Percentiles rank a stretch among this genome's conserved stretches.
These are phyloP conservation scores for Monilinia fructigena DNA, from an alignment of 2,329 filamentous ascomycete species.

Conservation along the genomic window DNA sequence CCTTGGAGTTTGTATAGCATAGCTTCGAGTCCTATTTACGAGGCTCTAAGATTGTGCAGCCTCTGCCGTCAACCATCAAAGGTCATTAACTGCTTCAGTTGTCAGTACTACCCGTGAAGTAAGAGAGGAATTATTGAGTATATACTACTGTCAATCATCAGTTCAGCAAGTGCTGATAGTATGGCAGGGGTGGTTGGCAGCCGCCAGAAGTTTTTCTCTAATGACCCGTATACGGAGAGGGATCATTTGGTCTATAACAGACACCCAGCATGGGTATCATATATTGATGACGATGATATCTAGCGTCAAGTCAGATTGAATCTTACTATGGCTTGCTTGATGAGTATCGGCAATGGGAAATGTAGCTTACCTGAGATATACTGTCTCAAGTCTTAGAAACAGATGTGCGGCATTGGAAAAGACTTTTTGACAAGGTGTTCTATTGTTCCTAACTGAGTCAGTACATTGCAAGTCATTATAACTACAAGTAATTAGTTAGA, in stretches of 20 bases:
- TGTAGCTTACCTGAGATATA: neutral
- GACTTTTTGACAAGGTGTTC: neutral
- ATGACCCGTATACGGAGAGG: neutral
- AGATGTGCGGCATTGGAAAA: neutral
- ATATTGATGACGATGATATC: neutral
- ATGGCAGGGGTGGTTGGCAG: neutral
- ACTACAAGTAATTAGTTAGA: neutral
- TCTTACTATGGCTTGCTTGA: neutral
- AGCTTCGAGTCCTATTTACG: neutral
- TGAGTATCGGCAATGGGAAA: neutral
- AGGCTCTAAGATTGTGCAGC: neutral
- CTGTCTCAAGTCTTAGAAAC: neutral
- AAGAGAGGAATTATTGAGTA: neutral
- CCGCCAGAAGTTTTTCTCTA: neutral
- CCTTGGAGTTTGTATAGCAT: neutral
- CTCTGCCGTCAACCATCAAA: neutral
- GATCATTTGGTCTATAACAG: neutral
- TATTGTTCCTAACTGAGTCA: neutral
- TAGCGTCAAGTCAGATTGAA: neutral
- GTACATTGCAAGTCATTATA: neutral
- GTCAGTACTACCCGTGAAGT: neutral
- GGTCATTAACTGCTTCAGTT: neutral
- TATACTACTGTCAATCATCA: neutral
- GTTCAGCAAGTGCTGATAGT: neutral
- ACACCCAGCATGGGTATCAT: neutral